Evolutionary conservation across 1,284 basidiomycete genomes (phyloP).

Genomic region (Leccinum insolens): DNA sequence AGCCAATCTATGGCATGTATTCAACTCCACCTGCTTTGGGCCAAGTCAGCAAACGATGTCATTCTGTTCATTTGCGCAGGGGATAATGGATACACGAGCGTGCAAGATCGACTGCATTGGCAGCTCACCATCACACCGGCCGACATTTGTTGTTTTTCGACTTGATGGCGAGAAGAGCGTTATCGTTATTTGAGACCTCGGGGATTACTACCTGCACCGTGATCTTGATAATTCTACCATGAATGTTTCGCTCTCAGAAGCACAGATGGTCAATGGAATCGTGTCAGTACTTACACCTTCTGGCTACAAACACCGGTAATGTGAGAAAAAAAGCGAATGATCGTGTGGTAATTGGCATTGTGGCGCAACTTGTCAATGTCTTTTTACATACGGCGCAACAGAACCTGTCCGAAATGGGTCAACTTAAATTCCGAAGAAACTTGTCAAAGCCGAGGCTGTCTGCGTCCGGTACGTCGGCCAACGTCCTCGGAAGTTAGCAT

Average conservation of each 20-base stretch:
- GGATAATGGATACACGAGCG: neutral
- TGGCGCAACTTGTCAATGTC: neutral
- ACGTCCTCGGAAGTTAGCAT: neutral
- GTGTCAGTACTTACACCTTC: neutral
- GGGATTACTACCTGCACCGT: neutral
- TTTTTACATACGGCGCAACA: neutral
- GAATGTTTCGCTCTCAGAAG: constrained; percentile 3
- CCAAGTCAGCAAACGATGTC: neutral
- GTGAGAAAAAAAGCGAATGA: neutral
- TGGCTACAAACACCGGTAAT: neutral
- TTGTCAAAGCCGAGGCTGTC: neutral
- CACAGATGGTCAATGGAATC: neutral
- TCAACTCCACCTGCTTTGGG: neutral
- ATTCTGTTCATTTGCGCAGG: neutral
- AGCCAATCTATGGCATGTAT: neutral
- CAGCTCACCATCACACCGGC: neutral
- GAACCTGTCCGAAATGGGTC: neutral
- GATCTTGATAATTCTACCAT: neutral
- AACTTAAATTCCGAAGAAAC: neutral
- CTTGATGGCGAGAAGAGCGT: neutral
- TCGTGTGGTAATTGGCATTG: neutral
- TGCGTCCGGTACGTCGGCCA: neutral
- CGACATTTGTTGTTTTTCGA: neutral
- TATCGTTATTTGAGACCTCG: constrained; percentile 5
- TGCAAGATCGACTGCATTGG: neutral